Conservation (phyloP, 148 eudicot species). For the Rhododendron molle region DNA sequence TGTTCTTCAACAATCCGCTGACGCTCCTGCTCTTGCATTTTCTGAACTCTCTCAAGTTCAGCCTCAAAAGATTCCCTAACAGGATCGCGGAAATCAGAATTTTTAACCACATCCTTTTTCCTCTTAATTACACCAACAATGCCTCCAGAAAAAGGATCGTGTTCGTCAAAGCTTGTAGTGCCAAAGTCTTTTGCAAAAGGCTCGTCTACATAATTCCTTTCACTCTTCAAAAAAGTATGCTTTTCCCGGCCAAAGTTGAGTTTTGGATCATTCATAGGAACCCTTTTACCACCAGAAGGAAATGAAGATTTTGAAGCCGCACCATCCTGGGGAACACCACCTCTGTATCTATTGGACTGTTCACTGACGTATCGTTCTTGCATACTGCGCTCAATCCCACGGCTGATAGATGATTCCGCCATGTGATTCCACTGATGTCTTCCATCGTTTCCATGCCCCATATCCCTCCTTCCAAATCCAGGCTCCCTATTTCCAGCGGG, state of each 20-base stretch:
- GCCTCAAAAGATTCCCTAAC: slow-evolving; percentile 97
- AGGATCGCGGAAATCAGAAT: slow-evolving; percentile 78
- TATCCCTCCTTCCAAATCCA: slow-evolving; percentile 47
- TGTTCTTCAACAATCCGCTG: slow-evolving; percentile 76
- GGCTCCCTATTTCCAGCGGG: slow-evolving; percentile 29
- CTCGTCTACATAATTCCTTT: slow-evolving; percentile 49
- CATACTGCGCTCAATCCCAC: slow-evolving; percentile 35
- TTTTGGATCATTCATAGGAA: slow-evolving; percentile 37
- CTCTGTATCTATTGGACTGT: slow-evolving; percentile 38
- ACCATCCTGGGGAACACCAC: slow-evolving; percentile 34
- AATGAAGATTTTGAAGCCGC: slow-evolving; percentile 44
- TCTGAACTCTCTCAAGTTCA: slow-evolving; percentile 97
- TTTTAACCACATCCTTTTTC: slow-evolving; percentile 67
- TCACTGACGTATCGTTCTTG: slow-evolving; percentile 40
- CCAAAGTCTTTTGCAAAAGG: slow-evolving; percentile 43
- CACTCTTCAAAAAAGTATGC: slow-evolving; percentile 48
- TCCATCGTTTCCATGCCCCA: slow-evolving; percentile 42
- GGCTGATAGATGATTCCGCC: slow-evolving; percentile 33
- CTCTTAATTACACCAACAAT: slow-evolving; percentile 69
- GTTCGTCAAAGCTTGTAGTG: slow-evolving; percentile 53
- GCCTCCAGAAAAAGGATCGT: slow-evolving; percentile 63
- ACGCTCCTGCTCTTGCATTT: slow-evolving; percentile 87
- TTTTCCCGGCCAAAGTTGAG: slow-evolving; percentile 55
- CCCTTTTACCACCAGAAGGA: slow-evolving; percentile 41
- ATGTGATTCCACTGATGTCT: slow-evolving; percentile 44